Evolutionary conservation across 225 moss, liverwort and hornwort species (phyloP).

Genomic region (Bryoerythrophyllum caledonicum): DNA sequence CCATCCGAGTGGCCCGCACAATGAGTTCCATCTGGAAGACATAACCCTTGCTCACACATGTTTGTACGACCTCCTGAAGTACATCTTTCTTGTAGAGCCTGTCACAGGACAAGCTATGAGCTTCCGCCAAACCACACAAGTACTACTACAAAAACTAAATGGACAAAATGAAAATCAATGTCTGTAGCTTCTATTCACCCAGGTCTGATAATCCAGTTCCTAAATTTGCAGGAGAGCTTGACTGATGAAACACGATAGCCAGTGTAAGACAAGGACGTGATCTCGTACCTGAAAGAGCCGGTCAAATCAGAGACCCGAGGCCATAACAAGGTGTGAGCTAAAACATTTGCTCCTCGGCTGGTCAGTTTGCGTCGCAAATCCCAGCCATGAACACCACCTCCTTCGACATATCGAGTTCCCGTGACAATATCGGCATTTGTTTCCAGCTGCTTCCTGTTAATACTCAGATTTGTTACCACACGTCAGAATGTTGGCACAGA

Average conservation of each 20-base stretch:
- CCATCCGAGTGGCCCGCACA: constrained; percentile 31
- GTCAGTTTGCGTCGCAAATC: constrained; percentile 76
- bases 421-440: constrained; percentile 80
- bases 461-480: not conserved
- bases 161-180: not conserved
- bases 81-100: constrained; percentile 27
- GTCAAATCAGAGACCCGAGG: constrained; percentile 79
- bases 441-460: constrained; percentile 69
- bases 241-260: not conserved
- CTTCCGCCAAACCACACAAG: not conserved
- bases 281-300: constrained; percentile 68
- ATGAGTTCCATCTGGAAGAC: constrained; percentile 33
- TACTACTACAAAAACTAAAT: not conserved
- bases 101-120: constrained; percentile 14
- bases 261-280: not conserved
- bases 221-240: not conserved
- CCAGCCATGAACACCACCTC: constrained; percentile 75
- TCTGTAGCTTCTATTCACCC: not conserved
- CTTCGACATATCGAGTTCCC: constrained; percentile 67
- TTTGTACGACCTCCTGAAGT: constrained; percentile 26
- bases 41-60: constrained; percentile 30
- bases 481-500: not conserved
- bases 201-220: not conserved
- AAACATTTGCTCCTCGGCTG: constrained; percentile 83
- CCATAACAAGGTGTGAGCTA: constrained; percentile 84